These are phyloP conservation scores for Triangularia setosa DNA, from an alignment of 2,329 filamentous ascomycete genomes.

Conservation along the genomic window DNA sequence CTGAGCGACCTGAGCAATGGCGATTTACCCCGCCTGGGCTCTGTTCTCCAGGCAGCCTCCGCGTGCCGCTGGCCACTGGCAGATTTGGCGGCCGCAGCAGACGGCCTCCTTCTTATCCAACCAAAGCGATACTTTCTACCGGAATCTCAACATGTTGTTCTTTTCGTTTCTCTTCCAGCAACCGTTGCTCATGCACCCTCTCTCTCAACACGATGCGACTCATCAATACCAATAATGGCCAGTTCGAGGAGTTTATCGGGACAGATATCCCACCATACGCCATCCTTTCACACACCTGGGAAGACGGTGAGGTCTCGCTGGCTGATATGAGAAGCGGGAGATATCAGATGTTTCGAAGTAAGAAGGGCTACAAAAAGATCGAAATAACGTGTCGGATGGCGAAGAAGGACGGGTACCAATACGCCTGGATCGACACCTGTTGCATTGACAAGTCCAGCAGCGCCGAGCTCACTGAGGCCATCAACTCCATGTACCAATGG, in stretches of 20 bases:
- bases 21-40: background rate
- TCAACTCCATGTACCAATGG: slow-evolving; percentile 6
- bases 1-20: background rate
- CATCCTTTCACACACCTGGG: slow-evolving; percentile 6
- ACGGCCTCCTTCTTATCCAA: background rate
- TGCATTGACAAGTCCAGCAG: slow-evolving; percentile 8
- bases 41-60: background rate
- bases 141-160: background rate
- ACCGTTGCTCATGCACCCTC: background rate
- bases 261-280: background rate
- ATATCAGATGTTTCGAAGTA: background rate
- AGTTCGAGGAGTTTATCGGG: background rate
- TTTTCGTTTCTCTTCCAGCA: background rate
- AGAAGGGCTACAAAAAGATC: slow-evolving; percentile 1
- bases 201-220: background rate
- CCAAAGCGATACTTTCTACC: background rate
- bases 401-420: background rate
- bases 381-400: background rate
- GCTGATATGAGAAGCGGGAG: background rate
- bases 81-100: background rate
- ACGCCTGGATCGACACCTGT: slow-evolving; percentile 4
- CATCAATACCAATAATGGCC: background rate
- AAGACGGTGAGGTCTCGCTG: background rate
- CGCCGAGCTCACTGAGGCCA: slow-evolving; percentile 4
- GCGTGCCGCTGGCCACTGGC: background rate